A percentile compares a stretch with the other conserved stretches of the same genome.
These are phyloP conservation scores for Skeletonema costatum DNA, from an alignment of 108 stramenopile genomes.

Conservation along the genomic window DNA sequence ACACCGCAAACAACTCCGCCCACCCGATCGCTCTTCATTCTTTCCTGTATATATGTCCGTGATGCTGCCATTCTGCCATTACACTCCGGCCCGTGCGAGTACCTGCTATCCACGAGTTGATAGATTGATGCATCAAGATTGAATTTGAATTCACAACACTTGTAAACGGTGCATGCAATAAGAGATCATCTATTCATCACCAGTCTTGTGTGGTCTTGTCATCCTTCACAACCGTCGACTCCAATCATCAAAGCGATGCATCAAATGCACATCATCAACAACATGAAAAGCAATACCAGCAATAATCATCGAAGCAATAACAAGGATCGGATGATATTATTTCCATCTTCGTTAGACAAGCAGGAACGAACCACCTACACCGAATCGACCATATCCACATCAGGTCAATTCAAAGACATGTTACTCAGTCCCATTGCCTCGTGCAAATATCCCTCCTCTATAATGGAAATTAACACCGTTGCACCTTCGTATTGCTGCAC, in stretches of 20 bases:
- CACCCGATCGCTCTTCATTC: too few relatives aligned
- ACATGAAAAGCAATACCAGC: background rate
- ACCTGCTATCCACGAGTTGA: too few relatives aligned
- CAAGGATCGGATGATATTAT: background rate
- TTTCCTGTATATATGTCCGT: too few relatives aligned
- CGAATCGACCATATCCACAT: background rate
- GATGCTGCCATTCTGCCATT: too few relatives aligned
- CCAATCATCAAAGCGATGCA: background rate
- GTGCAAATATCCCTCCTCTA: background rate
- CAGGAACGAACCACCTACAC: background rate
- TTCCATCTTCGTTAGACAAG: background rate
- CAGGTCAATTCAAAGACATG: background rate
- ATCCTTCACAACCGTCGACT: too few relatives aligned
- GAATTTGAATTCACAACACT: too few relatives aligned
- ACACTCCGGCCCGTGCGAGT: too few relatives aligned
- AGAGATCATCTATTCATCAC: too few relatives aligned
- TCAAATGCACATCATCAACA: background rate
- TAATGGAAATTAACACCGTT: background rate
- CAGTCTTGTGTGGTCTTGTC: too few relatives aligned
- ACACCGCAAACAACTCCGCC: too few relatives aligned
- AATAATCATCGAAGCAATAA: background rate
- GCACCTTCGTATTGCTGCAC: background rate
- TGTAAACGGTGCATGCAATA: too few relatives aligned
- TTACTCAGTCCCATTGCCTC: background rate
- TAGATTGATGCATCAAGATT: background rate